Conservation (phyloP, 2,329 filamentous ascomycete genomes). For the Epichloe brachyelytri region DNA sequence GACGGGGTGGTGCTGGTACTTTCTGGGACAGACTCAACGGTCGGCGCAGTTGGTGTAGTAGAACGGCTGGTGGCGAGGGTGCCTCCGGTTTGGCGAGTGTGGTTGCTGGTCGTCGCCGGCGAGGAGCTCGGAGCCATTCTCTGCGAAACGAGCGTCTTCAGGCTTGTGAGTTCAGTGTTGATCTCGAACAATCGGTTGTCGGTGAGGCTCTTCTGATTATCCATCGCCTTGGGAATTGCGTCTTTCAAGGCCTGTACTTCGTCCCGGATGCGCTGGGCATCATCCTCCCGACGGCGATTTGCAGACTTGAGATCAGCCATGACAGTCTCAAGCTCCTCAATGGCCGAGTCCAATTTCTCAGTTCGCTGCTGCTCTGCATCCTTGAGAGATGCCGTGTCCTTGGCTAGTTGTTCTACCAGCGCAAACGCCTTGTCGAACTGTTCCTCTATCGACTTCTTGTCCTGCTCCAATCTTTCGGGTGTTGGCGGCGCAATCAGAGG, state of each 20-base stretch:
- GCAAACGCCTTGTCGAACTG: conserved; percentile 87
- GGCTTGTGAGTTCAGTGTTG: conserved; percentile 73
- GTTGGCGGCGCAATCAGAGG: conserved; percentile 89
- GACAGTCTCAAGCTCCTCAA: conserved; percentile 74
- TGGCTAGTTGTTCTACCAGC: conserved; percentile 79
- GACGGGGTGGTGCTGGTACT: conserved; percentile 14
- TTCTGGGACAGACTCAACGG: conserved; percentile 11
- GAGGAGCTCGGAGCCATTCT: conserved; percentile 34
- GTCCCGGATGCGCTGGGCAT: conserved; percentile 72
- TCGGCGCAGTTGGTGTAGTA: conserved; percentile 10
- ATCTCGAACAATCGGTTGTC: conserved; percentile 76
- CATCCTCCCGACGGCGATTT: conserved; percentile 71
- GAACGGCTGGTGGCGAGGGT: conserved; percentile 1
- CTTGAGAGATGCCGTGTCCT: conserved; percentile 83
- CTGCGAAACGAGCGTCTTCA: conserved; percentile 73
- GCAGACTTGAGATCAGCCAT: conserved; percentile 71
- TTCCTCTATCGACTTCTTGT: conserved; percentile 85
- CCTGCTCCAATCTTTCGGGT: conserved; percentile 82
- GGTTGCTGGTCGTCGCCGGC: conserved; percentile 11
- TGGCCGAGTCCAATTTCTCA: conserved; percentile 65
- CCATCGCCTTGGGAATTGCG: conserved; percentile 75
- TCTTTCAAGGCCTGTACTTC: conserved; percentile 76
- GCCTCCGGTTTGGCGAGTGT: conserved; percentile 3
- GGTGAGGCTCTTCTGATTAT: conserved; percentile 73
- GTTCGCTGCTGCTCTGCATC: conserved; percentile 73